phyloP scores from a whole-genome alignment of 139 green algal genomes.

The Diplosphaera chodatii region DNA sequence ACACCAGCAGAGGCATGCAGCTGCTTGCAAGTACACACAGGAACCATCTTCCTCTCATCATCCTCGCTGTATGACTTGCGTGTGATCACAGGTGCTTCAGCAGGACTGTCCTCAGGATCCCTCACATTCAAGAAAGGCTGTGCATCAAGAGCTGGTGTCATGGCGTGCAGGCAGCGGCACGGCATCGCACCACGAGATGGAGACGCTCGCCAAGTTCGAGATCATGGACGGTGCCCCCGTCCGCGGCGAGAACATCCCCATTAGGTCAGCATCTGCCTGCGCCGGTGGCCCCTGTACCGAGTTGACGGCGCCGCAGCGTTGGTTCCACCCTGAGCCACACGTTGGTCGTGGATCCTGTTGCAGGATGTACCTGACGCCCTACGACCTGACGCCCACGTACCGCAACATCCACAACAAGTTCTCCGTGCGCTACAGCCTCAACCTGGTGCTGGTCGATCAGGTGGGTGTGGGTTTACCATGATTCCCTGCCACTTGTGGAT shows the following conservation, averaged over 20 bases:
- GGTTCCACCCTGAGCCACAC: no score
- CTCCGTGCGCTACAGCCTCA: conserved; percentile 96
- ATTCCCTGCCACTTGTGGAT: not conserved
- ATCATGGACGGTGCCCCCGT: conserved; percentile 99
- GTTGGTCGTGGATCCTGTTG: not conserved
- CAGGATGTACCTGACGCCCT: conserved; percentile 90
- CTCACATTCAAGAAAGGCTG: not conserved
- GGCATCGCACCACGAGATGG: conserved; percentile 79
- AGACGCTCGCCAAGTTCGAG: conserved; percentile 98
- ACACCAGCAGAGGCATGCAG: no score
- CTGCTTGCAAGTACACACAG: no score
- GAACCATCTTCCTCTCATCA: no score
- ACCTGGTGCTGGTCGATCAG: conserved; percentile 98
- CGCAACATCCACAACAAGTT: conserved; percentile 94
- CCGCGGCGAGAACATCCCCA: conserved; percentile 81
- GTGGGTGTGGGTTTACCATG: not conserved
- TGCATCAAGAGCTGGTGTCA: not conserved
- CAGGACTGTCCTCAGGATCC: no score
- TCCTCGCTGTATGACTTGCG: no score
- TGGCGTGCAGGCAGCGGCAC: conserved; percentile 24
- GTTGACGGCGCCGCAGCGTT: not conserved
- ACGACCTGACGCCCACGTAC: conserved; percentile 94
- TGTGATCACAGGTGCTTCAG: not conserved
- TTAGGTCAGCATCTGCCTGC: conserved; percentile 44
- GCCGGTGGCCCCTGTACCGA: not conserved